Percentiles rank a stretch among this genome's conserved stretches.
phyloP scores from a whole-genome alignment of 2,329 filamentous ascomycete species.

The Alternaria sp. region DNA sequence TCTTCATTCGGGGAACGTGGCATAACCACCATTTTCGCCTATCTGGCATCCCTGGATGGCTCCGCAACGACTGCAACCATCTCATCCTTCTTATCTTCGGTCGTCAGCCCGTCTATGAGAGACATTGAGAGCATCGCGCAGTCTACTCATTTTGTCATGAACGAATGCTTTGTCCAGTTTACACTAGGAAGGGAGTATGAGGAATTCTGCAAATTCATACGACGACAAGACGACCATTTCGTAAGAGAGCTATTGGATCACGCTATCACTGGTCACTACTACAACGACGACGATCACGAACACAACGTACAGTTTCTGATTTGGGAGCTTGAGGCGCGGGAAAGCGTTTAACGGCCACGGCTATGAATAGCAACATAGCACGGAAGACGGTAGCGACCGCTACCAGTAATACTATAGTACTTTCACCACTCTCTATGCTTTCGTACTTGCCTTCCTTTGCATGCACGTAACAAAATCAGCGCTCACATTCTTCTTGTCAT shows the following conservation, averaged over 20 bases:
- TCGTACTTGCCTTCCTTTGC: neutral
- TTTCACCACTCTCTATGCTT: neutral
- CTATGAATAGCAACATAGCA: neutral
- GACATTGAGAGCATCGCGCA: slow-evolving; percentile 30
- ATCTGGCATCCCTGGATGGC: slow-evolving; percentile 22
- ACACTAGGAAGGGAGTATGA: slow-evolving; percentile 23
- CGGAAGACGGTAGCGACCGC: neutral
- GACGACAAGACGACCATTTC: slow-evolving; percentile 32
- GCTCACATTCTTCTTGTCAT: neutral
- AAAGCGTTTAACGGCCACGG: slow-evolving; percentile 22
- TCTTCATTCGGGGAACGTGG: slow-evolving; percentile 19
- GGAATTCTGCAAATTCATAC: slow-evolving; percentile 33
- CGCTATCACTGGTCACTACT: slow-evolving; percentile 27
- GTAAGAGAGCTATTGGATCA: slow-evolving; percentile 27
- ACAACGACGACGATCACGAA: slow-evolving; percentile 25
- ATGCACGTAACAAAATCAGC: neutral
- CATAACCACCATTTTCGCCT: slow-evolving; percentile 26
- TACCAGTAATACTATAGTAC: neutral
- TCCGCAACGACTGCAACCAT: slow-evolving; percentile 12
- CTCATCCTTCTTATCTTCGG: slow-evolving; percentile 24
- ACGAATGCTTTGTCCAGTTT: slow-evolving; percentile 32
- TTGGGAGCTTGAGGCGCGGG: slow-evolving; percentile 32
- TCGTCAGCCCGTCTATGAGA: slow-evolving; percentile 27
- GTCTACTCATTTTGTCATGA: slow-evolving; percentile 26
- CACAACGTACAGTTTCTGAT: slow-evolving; percentile 32